phyloP scores from a whole-genome alignment of 1,139 yeast genomes.

The Diutina ranongensis region DNA sequence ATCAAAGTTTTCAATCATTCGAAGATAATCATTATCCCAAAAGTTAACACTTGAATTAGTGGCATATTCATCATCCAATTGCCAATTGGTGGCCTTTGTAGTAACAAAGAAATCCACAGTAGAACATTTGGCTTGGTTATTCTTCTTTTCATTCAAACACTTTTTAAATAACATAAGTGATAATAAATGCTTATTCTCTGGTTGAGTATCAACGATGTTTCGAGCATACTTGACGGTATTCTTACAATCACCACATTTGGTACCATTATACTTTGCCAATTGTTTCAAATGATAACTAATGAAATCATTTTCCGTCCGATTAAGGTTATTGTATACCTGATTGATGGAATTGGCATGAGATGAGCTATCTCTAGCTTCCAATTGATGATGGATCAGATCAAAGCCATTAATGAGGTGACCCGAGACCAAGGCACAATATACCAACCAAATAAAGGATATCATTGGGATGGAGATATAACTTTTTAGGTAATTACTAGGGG shows the following conservation, averaged over 20 bases:
- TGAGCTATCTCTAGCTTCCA: not conserved
- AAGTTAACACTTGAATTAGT: conserved; percentile 17
- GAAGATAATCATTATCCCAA: conserved; percentile 29
- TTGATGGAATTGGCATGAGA: not conserved
- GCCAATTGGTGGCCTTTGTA: conserved; percentile 17
- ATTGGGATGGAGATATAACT: too few species aligned
- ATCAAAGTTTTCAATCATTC: conserved; percentile 20
- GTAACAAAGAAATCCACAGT: conserved; percentile 28
- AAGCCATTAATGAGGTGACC: conserved; percentile 1
- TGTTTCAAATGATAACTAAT: conserved; percentile 17
- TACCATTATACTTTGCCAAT: conserved; percentile 18
- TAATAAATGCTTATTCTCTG: conserved; percentile 26
- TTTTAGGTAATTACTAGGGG: too few species aligned
- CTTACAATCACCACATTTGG: conserved; percentile 27
- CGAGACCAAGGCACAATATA: not conserved
- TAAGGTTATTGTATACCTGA: not conserved
- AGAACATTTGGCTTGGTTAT: conserved; percentile 23
- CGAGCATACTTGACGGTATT: conserved; percentile 23
- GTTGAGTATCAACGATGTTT: conserved; percentile 17
- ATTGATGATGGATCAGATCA: not conserved
- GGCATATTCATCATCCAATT: not conserved
- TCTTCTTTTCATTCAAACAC: conserved; percentile 21
- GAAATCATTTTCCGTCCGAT: conserved; percentile 19
- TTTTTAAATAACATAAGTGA: conserved; percentile 25
- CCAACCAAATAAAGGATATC: not conserved